These are phyloP conservation scores for Solanum chiquidenum DNA, from an alignment of 257 asterid genomes.

Conservation along the genomic window DNA sequence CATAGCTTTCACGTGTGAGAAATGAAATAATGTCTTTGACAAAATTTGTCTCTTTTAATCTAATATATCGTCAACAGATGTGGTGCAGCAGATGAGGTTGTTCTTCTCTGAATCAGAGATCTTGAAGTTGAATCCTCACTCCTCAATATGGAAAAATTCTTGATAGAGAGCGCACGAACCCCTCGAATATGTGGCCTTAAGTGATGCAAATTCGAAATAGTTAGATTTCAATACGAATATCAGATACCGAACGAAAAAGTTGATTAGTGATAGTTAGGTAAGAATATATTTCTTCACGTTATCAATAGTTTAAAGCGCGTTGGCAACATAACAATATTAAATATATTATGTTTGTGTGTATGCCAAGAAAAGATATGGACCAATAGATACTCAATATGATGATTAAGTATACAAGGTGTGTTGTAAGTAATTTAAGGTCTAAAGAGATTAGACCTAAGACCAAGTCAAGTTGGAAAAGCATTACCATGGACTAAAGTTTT, in stretches of 20 bases:
- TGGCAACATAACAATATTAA: not conserved
- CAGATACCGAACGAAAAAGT: too few species aligned
- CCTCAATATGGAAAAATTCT: fast-evolving
- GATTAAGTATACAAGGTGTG: not conserved
- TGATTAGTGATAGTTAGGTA: not conserved
- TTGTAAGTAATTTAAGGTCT: not conserved
- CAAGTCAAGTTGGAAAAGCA: not conserved
- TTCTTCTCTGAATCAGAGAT: too few species aligned
- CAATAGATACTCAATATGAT: not conserved
- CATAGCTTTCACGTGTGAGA: not conserved
- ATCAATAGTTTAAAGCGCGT: not conserved
- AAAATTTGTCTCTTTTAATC: not conserved
- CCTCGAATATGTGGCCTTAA: too few species aligned
- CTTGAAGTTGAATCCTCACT: too few species aligned
- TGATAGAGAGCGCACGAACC: not conserved
- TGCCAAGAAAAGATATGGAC: not conserved
- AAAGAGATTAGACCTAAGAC: not conserved
- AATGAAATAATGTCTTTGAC: not conserved
- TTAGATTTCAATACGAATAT: too few species aligned
- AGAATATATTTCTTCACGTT: not conserved
- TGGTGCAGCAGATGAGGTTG: not conserved
- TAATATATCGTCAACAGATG: not conserved
- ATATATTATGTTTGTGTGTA: not conserved
- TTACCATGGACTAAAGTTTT: not conserved
- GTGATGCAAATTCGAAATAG: fast-evolving